Conservation (phyloP, 2,329 filamentous ascomycete species). For the Neonectria coccinea region DNA sequence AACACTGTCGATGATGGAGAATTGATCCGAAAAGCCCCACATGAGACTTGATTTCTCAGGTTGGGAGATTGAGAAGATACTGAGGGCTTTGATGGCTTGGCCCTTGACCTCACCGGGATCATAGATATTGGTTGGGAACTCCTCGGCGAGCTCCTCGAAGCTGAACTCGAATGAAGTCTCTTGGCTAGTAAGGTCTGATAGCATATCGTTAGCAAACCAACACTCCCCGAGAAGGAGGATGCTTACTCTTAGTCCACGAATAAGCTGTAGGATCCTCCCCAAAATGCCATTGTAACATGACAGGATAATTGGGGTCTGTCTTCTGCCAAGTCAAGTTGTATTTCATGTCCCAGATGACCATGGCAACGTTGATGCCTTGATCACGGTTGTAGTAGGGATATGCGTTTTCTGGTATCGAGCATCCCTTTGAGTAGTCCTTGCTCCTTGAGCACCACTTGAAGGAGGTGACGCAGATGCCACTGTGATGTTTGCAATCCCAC, state of each 20-base stretch:
- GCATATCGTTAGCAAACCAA: neutral
- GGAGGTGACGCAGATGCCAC: slow-evolving; percentile 35
- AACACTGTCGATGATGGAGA: slow-evolving; percentile 30
- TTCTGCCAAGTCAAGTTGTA: slow-evolving; percentile 35
- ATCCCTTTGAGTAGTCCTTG: slow-evolving; percentile 24
- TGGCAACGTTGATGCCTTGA: slow-evolving; percentile 25
- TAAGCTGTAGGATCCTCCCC: neutral
- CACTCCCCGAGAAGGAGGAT: neutral
- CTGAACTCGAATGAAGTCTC: slow-evolving; percentile 33
- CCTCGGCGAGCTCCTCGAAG: slow-evolving; percentile 31
- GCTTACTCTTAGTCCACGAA: neutral
- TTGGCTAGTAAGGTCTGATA: slow-evolving; percentile 25
- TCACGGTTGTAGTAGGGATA: slow-evolving; percentile 20
- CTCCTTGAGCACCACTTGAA: slow-evolving; percentile 37
- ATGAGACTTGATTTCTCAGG: slow-evolving; percentile 10
- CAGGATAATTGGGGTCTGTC: slow-evolving; percentile 31
- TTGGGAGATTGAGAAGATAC: slow-evolving; percentile 30
- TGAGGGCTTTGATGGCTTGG: slow-evolving; percentile 24
- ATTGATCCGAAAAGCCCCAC: slow-evolving; percentile 31
- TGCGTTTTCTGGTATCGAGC: slow-evolving; percentile 25
- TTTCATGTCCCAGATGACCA: slow-evolving; percentile 32
- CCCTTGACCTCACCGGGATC: slow-evolving; percentile 32
- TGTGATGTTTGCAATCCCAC: slow-evolving; percentile 33
- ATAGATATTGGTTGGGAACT: slow-evolving; percentile 26
- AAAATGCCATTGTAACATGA: slow-evolving; percentile 31